Conservation (phyloP, 257 asterid species). For the Rhazya stricta region DNA sequence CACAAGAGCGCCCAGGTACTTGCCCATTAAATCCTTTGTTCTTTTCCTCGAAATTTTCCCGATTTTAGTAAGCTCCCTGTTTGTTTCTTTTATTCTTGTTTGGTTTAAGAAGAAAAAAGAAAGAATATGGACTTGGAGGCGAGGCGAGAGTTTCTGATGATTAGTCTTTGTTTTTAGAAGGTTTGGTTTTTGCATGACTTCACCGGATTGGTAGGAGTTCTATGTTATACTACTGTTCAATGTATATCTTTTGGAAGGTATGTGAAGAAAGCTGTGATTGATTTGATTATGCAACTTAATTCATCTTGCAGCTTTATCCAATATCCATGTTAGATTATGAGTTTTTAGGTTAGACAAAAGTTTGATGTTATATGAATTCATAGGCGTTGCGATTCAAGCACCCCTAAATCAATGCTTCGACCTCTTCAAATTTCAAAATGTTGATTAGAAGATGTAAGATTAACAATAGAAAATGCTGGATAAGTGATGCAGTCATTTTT, state of each 20-base stretch:
- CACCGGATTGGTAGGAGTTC: background rate
- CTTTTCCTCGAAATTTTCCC: background rate
- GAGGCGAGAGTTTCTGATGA: background rate
- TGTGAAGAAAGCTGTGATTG: background rate
- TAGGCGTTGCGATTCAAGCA: background rate
- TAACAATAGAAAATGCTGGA: background rate
- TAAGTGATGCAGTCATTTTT: background rate
- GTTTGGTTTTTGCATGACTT: background rate
- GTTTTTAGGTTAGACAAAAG: background rate
- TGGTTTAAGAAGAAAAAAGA: background rate
- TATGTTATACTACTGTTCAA: background rate
- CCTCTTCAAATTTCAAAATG: background rate
- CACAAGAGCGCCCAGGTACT: conserved; percentile 48
- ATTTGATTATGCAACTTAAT: background rate
- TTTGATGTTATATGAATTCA: background rate
- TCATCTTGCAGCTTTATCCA: background rate
- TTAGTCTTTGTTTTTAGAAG: background rate
- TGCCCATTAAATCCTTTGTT: background rate
- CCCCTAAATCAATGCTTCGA: too few species aligned
- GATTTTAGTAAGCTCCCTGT: background rate
- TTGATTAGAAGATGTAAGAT: background rate
- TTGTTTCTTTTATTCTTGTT: background rate
- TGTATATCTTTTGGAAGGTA: background rate
- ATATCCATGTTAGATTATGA: background rate
- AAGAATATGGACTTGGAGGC: too few species aligned